Evolutionary conservation across 192 early-diverging fungal genomes (phyloP), one percentile per base, ranked within the genome.

Genomic region (Dispira parvispora): DNA sequence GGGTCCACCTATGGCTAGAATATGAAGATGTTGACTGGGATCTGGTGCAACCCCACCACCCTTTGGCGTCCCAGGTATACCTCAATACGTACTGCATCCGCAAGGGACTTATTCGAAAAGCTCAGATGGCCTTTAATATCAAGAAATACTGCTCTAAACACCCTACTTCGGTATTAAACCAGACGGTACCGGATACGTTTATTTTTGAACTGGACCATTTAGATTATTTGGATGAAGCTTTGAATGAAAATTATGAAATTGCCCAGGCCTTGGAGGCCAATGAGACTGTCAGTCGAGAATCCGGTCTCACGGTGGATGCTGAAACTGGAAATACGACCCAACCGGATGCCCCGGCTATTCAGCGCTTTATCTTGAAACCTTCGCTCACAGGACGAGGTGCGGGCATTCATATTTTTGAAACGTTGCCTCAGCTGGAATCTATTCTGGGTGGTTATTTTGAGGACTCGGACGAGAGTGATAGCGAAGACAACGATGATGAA

Each of bases 51-150:
- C 62, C 67, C 13, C 68, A 68, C 21, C 10, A 43, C 10, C 43
- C 52, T 16, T 60, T 45, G 14, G 65, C 58, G 4, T 43, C 58
- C 6, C n/a, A 9, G n/a, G 49, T 80, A 12, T 72, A 72, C 21
- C 65, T 74, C 28, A 80, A 66, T 62, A 77, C 83, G 42, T 84
- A 83, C 60, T 84, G 81, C 65, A 80, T 81, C 46, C 76, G 83
- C 52, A 84, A 83, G 64, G 83, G 83, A 1, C 67, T 84, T 32
- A 84, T 84, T 45, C 81, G 83, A 57, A 84, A 84, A 46, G 73
- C 81, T 21, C 81, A 84, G 53, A 76, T 84, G 67, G 73, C 78
- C 11, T 83, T 76, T 67, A 81, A 83, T 64, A 66, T 84, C 47
- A 73, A 68, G 43, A 76, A 80, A 20, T 79, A 80, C 49, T 62